Percentiles rank a stretch among this genome's conserved stretches.
These are phyloP conservation scores for Penicillium turbatum DNA, from an alignment of 495 filamentous ascomycete genomes.

Conservation along the genomic window DNA sequence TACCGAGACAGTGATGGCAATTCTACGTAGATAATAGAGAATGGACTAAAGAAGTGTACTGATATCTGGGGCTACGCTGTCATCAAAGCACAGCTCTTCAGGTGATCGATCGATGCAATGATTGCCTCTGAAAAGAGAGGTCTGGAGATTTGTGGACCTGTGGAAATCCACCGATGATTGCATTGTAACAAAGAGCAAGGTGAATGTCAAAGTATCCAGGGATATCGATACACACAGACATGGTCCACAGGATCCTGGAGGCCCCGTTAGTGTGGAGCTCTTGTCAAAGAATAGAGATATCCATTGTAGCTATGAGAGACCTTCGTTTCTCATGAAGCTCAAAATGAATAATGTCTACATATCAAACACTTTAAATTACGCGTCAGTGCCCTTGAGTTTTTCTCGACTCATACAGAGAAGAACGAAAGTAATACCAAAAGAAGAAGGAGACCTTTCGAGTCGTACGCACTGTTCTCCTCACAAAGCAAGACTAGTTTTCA, in stretches of 20 bases:
- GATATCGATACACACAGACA: background rate
- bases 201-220: background rate
- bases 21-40: too few relatives aligned
- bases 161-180: too few relatives aligned
- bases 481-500: background rate
- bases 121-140: too few relatives aligned
- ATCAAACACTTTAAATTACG: background rate
- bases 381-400: background rate
- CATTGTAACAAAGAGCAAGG: background rate
- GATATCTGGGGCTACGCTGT: too few relatives aligned
- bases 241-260: background rate
- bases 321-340: too few relatives aligned
- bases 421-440: background rate
- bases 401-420: background rate
- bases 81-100: too few relatives aligned
- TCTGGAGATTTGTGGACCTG: too few relatives aligned
- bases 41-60: too few relatives aligned
- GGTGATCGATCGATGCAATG: too few relatives aligned
- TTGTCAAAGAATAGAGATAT: background rate
- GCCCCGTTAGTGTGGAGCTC: background rate
- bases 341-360: background rate
- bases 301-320: background rate
- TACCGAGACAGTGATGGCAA: too few relatives aligned
- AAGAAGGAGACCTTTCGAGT: background rate
- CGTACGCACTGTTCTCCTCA: too few relatives aligned